phyloP scores from a whole-genome alignment of 176 grass and related monocot genomes.

The Eremochloa ophiuroides region DNA sequence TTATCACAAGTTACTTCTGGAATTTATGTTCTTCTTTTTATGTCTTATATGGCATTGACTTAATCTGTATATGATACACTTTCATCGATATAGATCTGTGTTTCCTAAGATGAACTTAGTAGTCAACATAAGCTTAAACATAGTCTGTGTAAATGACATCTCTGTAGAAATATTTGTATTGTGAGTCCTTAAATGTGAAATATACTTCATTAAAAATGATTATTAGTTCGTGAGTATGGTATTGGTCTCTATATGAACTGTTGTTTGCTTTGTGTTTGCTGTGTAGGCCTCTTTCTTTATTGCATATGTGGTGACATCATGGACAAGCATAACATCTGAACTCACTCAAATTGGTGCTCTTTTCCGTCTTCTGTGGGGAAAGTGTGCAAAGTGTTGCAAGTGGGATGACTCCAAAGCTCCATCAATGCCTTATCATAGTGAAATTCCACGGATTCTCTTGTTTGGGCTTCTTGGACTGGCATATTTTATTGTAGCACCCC shows the following conservation, averaged over 20 bases:
- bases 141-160: neutral
- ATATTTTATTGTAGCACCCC: conserved; percentile 81
- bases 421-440: conserved; percentile 84
- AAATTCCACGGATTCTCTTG: conserved; percentile 89
- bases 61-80: neutral
- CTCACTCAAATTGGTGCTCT: conserved; percentile 67
- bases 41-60: neutral
- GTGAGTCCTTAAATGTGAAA: neutral
- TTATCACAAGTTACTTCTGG: neutral
- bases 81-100: neutral
- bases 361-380: conserved; percentile 47
- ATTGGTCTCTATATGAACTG: conserved; percentile 6
- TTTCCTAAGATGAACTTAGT: conserved; percentile 2
- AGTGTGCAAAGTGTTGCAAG: conserved; percentile 51
- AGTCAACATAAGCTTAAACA: neutral
- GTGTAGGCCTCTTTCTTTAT: conserved; percentile 87
- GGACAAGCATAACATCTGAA: conserved; percentile 78
- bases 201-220: neutral
- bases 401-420: conserved; percentile 48
- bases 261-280: conserved; percentile 18
- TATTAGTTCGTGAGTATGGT: neutral
- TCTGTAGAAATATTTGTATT: neutral
- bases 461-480: conserved; percentile 82
- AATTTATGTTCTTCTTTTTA: neutral
- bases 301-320: conserved; percentile 94